Conservation (phyloP, 768 basidiomycete species). For the Podaxis sp. region DNA sequence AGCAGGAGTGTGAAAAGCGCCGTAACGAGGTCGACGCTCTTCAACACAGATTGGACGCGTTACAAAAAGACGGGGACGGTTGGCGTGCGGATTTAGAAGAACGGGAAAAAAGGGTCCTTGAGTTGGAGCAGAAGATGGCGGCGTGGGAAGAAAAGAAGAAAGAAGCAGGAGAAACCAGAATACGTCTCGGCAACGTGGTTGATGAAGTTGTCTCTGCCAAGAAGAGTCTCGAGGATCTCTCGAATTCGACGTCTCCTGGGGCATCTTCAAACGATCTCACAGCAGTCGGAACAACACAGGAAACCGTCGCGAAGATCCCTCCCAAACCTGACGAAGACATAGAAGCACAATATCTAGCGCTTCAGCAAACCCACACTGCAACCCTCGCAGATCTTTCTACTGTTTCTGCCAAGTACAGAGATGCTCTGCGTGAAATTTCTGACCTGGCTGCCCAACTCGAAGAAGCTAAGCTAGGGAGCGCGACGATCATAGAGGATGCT, state of each 20-base stretch:
- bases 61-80: constrained; percentile 73
- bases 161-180: constrained; percentile 64
- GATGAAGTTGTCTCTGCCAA: constrained; percentile 71
- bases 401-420: constrained; percentile 80
- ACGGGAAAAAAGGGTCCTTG: constrained; percentile 73
- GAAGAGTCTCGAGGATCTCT: constrained; percentile 58
- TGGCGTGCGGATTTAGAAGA: constrained; percentile 86
- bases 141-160: constrained; percentile 76
- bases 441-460: constrained; percentile 90
- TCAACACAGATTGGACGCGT: constrained; percentile 65
- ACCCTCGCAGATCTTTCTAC: constrained; percentile 79
- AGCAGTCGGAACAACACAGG: constrained; percentile 21
- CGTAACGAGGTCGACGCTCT: constrained; percentile 70
- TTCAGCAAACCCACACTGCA: constrained; percentile 82
- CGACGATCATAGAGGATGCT: constrained; percentile 33
- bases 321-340: constrained; percentile 36
- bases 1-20: constrained; percentile 73
- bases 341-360: constrained; percentile 63
- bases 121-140: constrained; percentile 75
- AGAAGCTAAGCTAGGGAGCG: constrained; percentile 72
- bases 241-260: constrained; percentile 22
- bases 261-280: constrained; percentile 26
- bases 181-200: constrained; percentile 66
- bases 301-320: constrained; percentile 14
- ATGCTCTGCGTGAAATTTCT: constrained; percentile 90